A percentile compares a stretch with the other conserved stretches of the same genome.
phyloP scores from a whole-genome alignment of 2,329 filamentous ascomycete species.

The Colletotrichum sp. region DNA sequence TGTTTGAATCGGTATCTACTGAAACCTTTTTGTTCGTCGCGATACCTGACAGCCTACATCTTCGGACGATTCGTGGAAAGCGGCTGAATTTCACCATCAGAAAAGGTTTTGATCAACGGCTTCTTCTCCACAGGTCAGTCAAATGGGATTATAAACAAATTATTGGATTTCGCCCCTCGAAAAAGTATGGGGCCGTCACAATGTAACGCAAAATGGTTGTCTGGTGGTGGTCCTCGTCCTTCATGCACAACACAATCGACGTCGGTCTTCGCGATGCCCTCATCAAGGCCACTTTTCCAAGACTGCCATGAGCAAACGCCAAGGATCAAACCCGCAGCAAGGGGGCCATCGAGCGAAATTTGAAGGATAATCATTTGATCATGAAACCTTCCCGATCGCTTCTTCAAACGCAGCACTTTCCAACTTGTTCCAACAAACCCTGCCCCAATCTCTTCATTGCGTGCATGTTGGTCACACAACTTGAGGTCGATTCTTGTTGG shows the following conservation, averaged over 20 bases:
- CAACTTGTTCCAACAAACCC: not conserved
- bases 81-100: not conserved
- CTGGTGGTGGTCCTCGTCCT: not conserved
- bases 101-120: not conserved
- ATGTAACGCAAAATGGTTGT: not conserved
- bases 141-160: not conserved
- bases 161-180: not conserved
- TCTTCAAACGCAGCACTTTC: not conserved
- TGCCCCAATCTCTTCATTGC: not conserved
- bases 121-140: not conserved
- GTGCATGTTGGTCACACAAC: not conserved
- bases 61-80: not conserved
- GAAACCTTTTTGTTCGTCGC: not conserved
- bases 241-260: not conserved
- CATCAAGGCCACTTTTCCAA: not conserved
- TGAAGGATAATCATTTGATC: not conserved
- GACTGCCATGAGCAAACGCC: not conserved
- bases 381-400: not conserved
- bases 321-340: not conserved
- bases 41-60: no score
- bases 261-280: not conserved
- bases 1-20: not conserved
- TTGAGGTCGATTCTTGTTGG: not conserved
- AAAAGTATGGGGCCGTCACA: not conserved
- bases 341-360: not conserved